Percentiles rank a stretch among this genome's conserved stretches.
Conservation (phyloP, 2,329 filamentous ascomycete genomes). For the Sarocladium brachiariae region DNA sequence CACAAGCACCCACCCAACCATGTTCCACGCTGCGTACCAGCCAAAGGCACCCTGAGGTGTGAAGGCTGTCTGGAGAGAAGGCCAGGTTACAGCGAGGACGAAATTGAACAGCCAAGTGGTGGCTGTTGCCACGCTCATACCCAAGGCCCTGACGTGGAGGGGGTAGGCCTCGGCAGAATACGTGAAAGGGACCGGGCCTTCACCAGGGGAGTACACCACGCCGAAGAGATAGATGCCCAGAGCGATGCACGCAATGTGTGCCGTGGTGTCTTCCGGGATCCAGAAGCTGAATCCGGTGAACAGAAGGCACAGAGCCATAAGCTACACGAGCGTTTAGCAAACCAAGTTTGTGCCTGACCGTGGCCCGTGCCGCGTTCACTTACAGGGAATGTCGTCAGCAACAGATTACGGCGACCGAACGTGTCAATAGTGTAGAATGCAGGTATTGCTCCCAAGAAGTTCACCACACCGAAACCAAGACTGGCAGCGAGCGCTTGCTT, state of each 20-base stretch:
- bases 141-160: conserved; percentile 42
- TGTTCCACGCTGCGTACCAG: conserved; percentile 26
- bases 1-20: conserved; percentile 34
- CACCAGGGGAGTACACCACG: conserved; percentile 36
- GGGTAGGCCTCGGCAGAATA: conserved; percentile 51
- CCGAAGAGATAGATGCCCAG: conserved; percentile 28
- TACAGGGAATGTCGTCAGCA: conserved; percentile 55
- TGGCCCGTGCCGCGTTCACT: conserved; percentile 6
- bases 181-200: conserved; percentile 48
- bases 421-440: conserved; percentile 57
- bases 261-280: conserved; percentile 29
- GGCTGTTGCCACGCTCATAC: conserved; percentile 37
- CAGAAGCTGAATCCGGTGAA: conserved; percentile 41
- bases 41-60: conserved; percentile 25
- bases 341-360: not conserved
- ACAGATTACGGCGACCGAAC: conserved; percentile 57
- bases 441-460: conserved; percentile 57
- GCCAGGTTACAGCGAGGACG: conserved; percentile 20
- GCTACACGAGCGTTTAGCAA: conserved; percentile 10
- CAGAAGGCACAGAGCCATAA: conserved; percentile 50
- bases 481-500: conserved; percentile 50
- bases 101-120: conserved; percentile 26
- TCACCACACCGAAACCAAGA: conserved; percentile 58
- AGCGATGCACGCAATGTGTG: conserved; percentile 23
- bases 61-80: conserved; percentile 15